phyloP scores from a whole-genome alignment of 2,329 filamentous ascomycete genomes.

The Sphaerulina musiva region DNA sequence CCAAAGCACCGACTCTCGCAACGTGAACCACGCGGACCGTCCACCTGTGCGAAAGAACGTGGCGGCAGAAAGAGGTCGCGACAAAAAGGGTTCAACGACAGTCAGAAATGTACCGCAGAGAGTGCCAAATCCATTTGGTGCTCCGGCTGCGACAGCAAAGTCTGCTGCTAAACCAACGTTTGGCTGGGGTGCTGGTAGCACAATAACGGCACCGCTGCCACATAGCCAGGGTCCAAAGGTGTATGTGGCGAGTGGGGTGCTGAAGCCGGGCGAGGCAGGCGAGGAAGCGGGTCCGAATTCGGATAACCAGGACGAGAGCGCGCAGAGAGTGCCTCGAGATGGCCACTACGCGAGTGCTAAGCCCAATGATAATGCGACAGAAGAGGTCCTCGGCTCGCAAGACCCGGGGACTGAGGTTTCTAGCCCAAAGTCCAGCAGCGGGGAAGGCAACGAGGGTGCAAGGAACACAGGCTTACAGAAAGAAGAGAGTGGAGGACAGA shows the following conservation, averaged over 20 bases:
- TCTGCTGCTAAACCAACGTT: neutral
- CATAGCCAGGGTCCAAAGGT: neutral
- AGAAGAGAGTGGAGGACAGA: neutral
- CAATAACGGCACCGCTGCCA: conserved; percentile 7
- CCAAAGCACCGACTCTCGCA: too few species aligned
- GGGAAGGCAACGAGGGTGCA: neutral
- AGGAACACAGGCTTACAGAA: neutral
- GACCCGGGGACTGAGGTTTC: too few species aligned
- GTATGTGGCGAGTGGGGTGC: neutral
- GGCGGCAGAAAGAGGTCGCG: too few species aligned
- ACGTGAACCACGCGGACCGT: too few species aligned
- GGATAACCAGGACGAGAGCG: neutral
- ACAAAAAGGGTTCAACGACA: too few species aligned
- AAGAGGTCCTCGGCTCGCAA: neutral
- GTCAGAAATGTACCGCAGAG: neutral
- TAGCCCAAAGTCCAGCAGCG: neutral
- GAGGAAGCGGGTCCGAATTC: neutral
- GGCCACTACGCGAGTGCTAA: neutral
- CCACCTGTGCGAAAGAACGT: too few species aligned
- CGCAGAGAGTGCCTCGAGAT: neutral
- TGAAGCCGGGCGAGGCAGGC: neutral
- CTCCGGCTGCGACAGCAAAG: neutral
- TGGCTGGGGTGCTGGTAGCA: conserved; percentile 12
- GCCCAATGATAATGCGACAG: neutral
- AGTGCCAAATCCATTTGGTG: conserved; percentile 9